A percentile compares a stretch with the other conserved stretches of the same genome.
Evolutionary conservation across 179 eudicot species (phyloP).

Genomic region (Nepenthes alata): DNA sequence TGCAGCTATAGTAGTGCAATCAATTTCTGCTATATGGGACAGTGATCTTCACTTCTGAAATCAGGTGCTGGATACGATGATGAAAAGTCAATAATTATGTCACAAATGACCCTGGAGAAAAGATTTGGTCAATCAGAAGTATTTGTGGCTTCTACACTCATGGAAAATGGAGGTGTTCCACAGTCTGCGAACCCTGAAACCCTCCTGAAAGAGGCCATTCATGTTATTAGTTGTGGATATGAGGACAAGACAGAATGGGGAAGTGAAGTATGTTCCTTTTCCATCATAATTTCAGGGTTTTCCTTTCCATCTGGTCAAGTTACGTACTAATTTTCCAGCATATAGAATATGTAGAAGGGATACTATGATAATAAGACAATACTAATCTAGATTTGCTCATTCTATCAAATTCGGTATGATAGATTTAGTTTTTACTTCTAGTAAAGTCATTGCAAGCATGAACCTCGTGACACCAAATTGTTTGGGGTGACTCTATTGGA

Average conservation of each 20-base stretch:
- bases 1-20: no score
- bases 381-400: no score
- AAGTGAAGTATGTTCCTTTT: slow-evolving; percentile 30
- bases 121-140: slow-evolving; percentile 62
- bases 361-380: no score
- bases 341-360: no score
- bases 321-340: no score
- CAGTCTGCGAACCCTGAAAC: slow-evolving; percentile 41
- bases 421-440: no score
- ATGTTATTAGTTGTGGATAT: slow-evolving; percentile 55
- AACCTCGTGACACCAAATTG: no score
- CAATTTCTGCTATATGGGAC: neutral
- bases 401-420: no score
- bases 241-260: slow-evolving; percentile 70
- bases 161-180: slow-evolving; percentile 61
- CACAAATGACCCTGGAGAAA: slow-evolving; percentile 51
- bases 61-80: slow-evolving; percentile 47
- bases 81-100: slow-evolving; percentile 51
- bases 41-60: slow-evolving; percentile 1
- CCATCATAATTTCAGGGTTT: neutral
- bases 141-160: slow-evolving; percentile 51
- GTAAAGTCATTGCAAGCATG: no score
- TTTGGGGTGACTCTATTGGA: no score
- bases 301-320: neutral
- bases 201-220: slow-evolving; percentile 55